Evolutionary conservation across 805 yeast genomes (phyloP).

Genomic region (Myxozyma monticola): DNA sequence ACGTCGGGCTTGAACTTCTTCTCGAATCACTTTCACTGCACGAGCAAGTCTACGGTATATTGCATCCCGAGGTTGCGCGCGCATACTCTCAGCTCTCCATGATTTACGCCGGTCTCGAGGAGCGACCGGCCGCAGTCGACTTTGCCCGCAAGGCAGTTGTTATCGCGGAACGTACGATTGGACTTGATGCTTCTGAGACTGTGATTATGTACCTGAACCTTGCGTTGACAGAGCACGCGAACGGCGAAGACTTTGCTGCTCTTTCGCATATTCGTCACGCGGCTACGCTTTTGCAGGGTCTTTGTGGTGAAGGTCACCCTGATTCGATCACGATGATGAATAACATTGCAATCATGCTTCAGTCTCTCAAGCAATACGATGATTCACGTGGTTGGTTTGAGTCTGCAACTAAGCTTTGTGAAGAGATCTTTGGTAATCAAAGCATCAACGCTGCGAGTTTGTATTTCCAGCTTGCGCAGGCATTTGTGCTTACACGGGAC

Average conservation of each 20-base stretch:
- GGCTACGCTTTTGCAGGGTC: constrained; percentile 54
- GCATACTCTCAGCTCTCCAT: constrained; percentile 67
- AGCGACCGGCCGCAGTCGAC: constrained; percentile 58
- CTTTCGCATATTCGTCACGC: constrained; percentile 63
- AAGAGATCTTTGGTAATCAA: constrained; percentile 53
- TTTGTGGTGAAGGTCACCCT: constrained; percentile 69
- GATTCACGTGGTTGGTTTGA: constrained; percentile 56
- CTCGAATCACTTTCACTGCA: constrained; percentile 68
- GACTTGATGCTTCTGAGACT: constrained; percentile 78
- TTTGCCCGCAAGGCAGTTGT: constrained; percentile 67
- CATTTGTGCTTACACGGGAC: constrained; percentile 54
- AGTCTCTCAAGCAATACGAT: constrained; percentile 49
- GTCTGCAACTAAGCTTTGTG: constrained; percentile 54
- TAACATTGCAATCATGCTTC: constrained; percentile 61
- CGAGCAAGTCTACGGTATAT: constrained; percentile 80
- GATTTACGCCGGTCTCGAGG: constrained; percentile 60
- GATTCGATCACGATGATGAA: constrained; percentile 63
- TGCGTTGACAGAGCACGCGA: constrained; percentile 67
- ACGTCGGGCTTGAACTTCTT: constrained; percentile 62
- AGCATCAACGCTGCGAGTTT: constrained; percentile 65
- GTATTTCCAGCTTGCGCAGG: constrained; percentile 67
- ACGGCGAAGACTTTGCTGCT: constrained; percentile 59
- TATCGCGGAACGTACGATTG: constrained; percentile 76
- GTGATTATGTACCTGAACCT: constrained; percentile 70
- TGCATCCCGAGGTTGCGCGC: constrained; percentile 77